phyloP scores from a whole-genome alignment of 140 eudicot species.

The Stevia rebaudiana region DNA sequence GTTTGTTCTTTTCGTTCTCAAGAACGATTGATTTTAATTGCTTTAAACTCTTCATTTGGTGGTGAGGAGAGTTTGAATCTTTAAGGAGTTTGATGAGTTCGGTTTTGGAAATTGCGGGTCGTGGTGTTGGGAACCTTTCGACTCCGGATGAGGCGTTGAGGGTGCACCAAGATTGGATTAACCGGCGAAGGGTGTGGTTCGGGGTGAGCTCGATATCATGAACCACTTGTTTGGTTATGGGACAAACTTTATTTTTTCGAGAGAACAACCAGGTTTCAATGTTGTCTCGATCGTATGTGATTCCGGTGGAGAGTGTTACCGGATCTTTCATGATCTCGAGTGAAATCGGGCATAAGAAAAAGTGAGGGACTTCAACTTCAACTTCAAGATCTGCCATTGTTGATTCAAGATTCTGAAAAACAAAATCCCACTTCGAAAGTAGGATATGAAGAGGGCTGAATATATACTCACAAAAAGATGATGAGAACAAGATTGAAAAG shows the following conservation, averaged over 20 bases:
- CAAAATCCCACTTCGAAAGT: too few relatives aligned
- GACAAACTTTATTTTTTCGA: constrained; percentile 12
- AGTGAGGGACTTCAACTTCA: not conserved
- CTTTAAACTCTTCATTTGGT: constrained; percentile 11
- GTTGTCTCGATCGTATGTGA: constrained; percentile 23
- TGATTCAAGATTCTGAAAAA: not conserved
- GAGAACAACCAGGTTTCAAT: constrained; percentile 21
- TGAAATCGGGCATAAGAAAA: constrained; percentile 5
- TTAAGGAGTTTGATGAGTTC: constrained; percentile 16
- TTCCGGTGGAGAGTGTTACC: constrained; percentile 13
- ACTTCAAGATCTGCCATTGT: not conserved
- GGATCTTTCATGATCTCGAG: constrained; percentile 27
- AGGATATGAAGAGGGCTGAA: too few relatives aligned
- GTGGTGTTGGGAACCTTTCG: constrained; percentile 26
- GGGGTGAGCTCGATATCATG: constrained; percentile 15
- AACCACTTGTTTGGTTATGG: constrained; percentile 20
- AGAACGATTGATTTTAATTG: constrained; percentile 3
- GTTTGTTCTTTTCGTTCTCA: constrained; percentile 14
- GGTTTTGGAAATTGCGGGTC: constrained; percentile 3
- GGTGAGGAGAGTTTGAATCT: constrained; percentile 9
- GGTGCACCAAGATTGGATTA: constrained; percentile 25
- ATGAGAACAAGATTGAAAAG: not conserved
- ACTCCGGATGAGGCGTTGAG: constrained; percentile 15
- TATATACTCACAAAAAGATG: too few relatives aligned
- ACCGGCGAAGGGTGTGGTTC: constrained; percentile 17